Percentiles rank a stretch among this genome's conserved stretches.
These are phyloP conservation scores for Prunus yedoensis DNA, from an alignment of 331 rosid genomes.

Conservation along the genomic window DNA sequence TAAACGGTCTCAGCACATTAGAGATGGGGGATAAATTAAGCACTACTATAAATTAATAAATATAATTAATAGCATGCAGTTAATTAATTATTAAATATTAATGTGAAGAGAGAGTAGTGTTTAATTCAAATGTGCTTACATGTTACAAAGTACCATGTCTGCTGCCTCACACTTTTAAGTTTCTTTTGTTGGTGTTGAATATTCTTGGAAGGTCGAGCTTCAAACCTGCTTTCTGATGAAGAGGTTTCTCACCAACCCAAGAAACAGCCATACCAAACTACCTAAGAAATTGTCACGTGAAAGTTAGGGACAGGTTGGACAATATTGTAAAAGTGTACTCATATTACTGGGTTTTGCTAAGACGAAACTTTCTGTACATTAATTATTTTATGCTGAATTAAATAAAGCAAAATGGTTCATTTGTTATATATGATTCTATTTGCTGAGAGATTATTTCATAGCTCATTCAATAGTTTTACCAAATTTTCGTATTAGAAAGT, in stretches of 20 bases:
- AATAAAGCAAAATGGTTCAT: constrained; percentile 28
- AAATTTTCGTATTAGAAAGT: too few relatives aligned
- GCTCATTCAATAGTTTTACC: too few relatives aligned
- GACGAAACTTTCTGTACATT: constrained; percentile 38
- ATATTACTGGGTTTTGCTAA: constrained; percentile 16
- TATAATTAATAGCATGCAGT: neutral
- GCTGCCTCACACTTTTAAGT: constrained; percentile 8
- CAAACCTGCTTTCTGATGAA: constrained; percentile 14
- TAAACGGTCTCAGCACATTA: constrained; percentile 42
- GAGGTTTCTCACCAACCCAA: constrained; percentile 52
- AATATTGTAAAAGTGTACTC: constrained; percentile 25
- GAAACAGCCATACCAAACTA: constrained; percentile 34
- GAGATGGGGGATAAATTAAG: constrained; percentile 40
- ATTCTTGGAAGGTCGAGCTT: constrained; percentile 42
- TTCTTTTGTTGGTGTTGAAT: constrained; percentile 16
- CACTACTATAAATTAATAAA: neutral
- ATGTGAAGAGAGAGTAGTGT: constrained; percentile 2
- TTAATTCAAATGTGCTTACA: constrained; percentile 34
- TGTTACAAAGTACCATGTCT: constrained; percentile 57
- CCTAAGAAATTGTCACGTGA: constrained; percentile 32
- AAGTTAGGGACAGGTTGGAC: constrained; percentile 29
- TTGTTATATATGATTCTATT: neutral
- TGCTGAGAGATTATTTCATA: neutral
- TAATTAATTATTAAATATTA: neutral
- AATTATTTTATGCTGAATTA: constrained; percentile 28